Evolutionary conservation across 768 basidiomycete species (phyloP), one percentile per base, ranked within the genome.

Genomic region (Kwoniella shandongensis): DNA sequence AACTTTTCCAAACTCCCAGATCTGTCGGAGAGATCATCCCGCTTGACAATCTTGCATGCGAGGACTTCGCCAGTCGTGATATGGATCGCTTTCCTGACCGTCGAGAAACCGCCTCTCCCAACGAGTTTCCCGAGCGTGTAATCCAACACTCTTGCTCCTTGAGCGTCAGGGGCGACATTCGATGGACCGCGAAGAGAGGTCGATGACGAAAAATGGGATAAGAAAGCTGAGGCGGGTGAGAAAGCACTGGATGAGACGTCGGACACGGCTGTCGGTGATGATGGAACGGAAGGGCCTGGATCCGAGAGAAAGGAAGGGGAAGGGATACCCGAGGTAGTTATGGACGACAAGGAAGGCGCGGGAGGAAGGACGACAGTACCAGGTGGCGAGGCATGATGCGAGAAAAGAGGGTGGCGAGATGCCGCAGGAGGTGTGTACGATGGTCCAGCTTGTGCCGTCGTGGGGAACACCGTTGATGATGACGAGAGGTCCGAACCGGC

Each of bases 61-160:
- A 86, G 84, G 2, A 84, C 78, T 44, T 81, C 81, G 29, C 85
- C 88, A 1, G 87, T 85, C 3, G 81, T 76, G 6, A 84, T 80
- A 8, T 83, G 81, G 3, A 77, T 83, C 1, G 86, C 91, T 5
- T 83, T 82, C 50, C 88, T 79, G 57, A 94, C 88, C 57, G 84
- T 84, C 13, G 89, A 89, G 73, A 90, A 89, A 6, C 85, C 87
- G 8, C 92, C 91, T 58, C 83, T 80, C 23, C 88, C 91, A 12
- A 94, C 82, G 63, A 87, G 79, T 27, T 81, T 80, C 15, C 89
- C 91, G 0, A 96, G 81, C 6, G 81, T 83, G 70, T 91, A 93
- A 10, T 86, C 86, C 0, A 83, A 81, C 11, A 92, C 80, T 22
- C 78, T 69, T 50, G 86, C 80, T 2, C 88, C 88, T 66, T 87